These are phyloP conservation scores for Pistacia vera DNA, from an alignment of 345 rosid species.

Conservation along the genomic window DNA sequence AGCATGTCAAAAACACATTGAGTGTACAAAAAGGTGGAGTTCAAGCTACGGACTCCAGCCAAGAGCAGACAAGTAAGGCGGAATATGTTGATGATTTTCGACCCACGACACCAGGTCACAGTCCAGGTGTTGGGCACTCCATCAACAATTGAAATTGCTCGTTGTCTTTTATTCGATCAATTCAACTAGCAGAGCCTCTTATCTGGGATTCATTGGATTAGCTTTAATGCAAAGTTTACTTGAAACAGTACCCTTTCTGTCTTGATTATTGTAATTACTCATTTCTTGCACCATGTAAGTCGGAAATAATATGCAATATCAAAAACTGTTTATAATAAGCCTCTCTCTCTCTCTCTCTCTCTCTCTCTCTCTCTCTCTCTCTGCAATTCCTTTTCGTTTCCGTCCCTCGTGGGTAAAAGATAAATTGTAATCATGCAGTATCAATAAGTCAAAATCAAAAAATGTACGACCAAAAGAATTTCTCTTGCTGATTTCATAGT, in stretches of 20 bases:
- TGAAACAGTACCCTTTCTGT: no score
- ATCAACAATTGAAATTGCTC: slow-evolving; percentile 17
- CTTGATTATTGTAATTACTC: not conserved
- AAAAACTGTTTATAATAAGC: not conserved
- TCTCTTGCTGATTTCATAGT: not conserved
- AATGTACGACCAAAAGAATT: not conserved
- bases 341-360: not conserved
- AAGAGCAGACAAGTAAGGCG: slow-evolving; percentile 23
- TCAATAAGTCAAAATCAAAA: not conserved
- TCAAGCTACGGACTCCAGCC: not conserved
- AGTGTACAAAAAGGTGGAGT: slow-evolving; percentile 11
- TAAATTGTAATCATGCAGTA: not conserved
- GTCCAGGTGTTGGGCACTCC: slow-evolving; percentile 55
- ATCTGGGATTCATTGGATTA: slow-evolving; percentile 12
- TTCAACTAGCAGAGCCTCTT: no score
- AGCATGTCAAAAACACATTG: not conserved
- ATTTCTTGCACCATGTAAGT: not conserved
- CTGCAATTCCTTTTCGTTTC: not conserved
- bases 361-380: not conserved
- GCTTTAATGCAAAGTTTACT: slow-evolving; percentile 3
- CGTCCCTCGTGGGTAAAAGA: not conserved
- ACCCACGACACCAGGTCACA: slow-evolving; percentile 47
- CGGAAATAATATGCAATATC: not conserved
- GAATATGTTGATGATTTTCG: slow-evolving; percentile 38
- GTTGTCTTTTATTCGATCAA: not conserved